phyloP scores from a whole-genome alignment of 148 eudicot genomes.

The Chenopodium quinoa region DNA sequence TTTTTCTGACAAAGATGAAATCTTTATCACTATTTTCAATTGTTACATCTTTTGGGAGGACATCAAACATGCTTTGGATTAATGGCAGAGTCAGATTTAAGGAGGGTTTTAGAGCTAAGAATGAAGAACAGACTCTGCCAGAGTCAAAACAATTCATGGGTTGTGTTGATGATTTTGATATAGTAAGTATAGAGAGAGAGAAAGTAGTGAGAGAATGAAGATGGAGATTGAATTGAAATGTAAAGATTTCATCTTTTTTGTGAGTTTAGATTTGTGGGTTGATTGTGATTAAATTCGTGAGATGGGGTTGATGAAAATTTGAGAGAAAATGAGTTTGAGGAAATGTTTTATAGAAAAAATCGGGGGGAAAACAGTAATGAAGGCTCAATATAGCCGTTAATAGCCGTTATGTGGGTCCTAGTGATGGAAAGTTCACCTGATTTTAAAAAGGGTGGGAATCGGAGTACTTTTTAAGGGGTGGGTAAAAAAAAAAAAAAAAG shows the following conservation, averaged over 20 bases:
- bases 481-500: too few species aligned
- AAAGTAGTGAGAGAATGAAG: conserved; percentile 6
- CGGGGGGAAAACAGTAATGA: too few species aligned
- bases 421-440: too few species aligned
- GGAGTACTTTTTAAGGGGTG: too few species aligned
- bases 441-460: too few species aligned
- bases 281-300: background rate
- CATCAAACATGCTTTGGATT: conserved; percentile 85
- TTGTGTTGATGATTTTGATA: conserved; percentile 24
- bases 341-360: too few species aligned
- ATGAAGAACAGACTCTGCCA: conserved; percentile 66
- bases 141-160: conserved; percentile 79
- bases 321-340: background rate
- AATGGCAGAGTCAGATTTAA: conserved; percentile 47
- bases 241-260: conserved; percentile 28
- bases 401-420: too few species aligned
- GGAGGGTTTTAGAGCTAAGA: conserved; percentile 59
- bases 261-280: background rate
- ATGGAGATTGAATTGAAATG: background rate
- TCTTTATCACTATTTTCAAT: conserved; percentile 54
- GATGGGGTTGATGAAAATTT: background rate
- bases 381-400: too few species aligned
- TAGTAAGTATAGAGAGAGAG: conserved; percentile 23
- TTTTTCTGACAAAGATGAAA: conserved; percentile 61
- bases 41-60: conserved; percentile 55